Conservation (phyloP, 2,329 filamentous ascomycete species). For the Fusarium staphyleae region DNA sequence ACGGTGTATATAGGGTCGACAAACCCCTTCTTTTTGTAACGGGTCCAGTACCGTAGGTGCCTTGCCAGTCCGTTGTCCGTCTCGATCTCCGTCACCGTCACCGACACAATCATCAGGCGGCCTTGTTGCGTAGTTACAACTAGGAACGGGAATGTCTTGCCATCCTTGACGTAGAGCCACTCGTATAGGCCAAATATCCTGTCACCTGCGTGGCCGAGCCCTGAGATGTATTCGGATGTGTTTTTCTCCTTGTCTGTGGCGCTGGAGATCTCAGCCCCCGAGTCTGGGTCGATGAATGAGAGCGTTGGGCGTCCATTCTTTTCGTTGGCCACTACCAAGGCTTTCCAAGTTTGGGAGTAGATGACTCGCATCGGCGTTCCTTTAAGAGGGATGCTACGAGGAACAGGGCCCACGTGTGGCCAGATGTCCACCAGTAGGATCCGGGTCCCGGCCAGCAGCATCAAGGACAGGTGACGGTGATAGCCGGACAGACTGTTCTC, state of each 20-base stretch:
- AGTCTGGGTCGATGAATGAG: slow-evolving; percentile 63
- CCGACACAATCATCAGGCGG: slow-evolving; percentile 62
- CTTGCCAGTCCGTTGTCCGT: slow-evolving; percentile 21
- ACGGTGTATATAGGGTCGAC: slow-evolving; percentile 62
- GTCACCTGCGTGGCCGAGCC: slow-evolving; percentile 64
- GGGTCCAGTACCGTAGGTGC: slow-evolving; percentile 60
- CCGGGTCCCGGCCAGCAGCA: slow-evolving; percentile 58
- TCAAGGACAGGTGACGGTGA: slow-evolving; percentile 51
- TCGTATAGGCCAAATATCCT: slow-evolving; percentile 67
- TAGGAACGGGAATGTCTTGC: slow-evolving; percentile 67
- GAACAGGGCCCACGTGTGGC: slow-evolving; percentile 54
- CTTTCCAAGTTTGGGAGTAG: slow-evolving; percentile 61
- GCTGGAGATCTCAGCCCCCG: slow-evolving; percentile 59
- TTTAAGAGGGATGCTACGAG: slow-evolving; percentile 55
- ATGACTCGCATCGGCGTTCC: slow-evolving; percentile 61
- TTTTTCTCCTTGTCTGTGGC: slow-evolving; percentile 53
- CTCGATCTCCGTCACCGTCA: slow-evolving; percentile 43
- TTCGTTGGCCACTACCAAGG: slow-evolving; percentile 60
- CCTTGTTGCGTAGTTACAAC: slow-evolving; percentile 65
- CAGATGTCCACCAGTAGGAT: slow-evolving; percentile 63
- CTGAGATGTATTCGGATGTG: slow-evolving; percentile 58
- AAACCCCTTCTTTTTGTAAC: slow-evolving; percentile 56
- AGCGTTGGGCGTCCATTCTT: slow-evolving; percentile 55
- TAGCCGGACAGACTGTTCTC: slow-evolving; percentile 49
- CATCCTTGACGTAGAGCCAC: slow-evolving; percentile 66